These are phyloP conservation scores for Alternaria infectoria DNA, from an alignment of 2,329 filamentous ascomycete genomes.

Conservation along the genomic window DNA sequence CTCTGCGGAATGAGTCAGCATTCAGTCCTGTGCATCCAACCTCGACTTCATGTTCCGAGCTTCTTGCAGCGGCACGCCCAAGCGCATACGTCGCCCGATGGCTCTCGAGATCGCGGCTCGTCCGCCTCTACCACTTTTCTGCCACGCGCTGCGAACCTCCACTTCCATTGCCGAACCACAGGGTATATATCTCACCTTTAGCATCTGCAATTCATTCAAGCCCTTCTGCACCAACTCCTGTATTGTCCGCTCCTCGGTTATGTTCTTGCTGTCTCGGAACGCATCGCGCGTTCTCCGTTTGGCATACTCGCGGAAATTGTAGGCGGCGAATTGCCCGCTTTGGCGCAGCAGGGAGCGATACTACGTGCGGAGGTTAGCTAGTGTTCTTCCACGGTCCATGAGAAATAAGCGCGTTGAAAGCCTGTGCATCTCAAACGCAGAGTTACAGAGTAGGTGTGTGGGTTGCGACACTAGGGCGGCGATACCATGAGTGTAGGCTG, in stretches of 20 bases:
- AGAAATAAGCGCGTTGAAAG: background rate
- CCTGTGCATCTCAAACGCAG: background rate
- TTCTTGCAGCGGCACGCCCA: background rate
- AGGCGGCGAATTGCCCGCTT: conserved; percentile 84
- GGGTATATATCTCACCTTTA: conserved; percentile 72
- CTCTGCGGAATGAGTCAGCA: conserved; percentile 67
- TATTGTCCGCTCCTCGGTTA: conserved; percentile 75
- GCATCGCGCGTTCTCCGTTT: conserved; percentile 88
- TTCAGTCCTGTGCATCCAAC: background rate
- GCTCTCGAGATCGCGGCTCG: background rate
- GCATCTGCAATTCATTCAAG: conserved; percentile 79
- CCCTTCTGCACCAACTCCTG: conserved; percentile 92
- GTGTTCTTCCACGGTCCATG: background rate
- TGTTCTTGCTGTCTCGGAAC: conserved; percentile 79
- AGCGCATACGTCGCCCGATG: conserved; percentile 2
- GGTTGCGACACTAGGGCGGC: background rate
- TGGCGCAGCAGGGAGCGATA: conserved; percentile 92
- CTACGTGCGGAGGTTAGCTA: conserved; percentile 54
- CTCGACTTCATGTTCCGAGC: background rate
- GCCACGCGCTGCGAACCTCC: background rate
- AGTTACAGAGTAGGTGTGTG: background rate
- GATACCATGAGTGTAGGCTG: background rate
- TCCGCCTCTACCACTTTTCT: background rate
- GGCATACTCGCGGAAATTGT: conserved; percentile 98
- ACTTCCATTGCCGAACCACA: background rate